Evolutionary conservation across 495 filamentous ascomycete species (phyloP).

Genomic region (Aspergillus campestris): DNA sequence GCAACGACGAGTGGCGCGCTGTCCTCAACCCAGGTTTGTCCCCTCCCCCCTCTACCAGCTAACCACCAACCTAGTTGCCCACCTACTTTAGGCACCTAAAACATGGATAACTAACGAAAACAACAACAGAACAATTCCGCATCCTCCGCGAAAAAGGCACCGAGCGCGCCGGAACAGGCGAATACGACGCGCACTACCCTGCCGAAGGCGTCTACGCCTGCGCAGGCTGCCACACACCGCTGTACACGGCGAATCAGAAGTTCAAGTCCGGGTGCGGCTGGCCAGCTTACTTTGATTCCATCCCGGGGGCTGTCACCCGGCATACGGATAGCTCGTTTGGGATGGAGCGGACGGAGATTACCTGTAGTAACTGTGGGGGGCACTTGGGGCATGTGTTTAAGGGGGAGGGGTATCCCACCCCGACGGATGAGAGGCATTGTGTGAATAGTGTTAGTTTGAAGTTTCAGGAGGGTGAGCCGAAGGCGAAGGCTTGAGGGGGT

Average conservation of each 20-base stretch:
- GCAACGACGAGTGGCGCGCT: constrained; percentile 78
- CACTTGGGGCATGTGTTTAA: constrained; percentile 97
- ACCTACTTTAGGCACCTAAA: not conserved
- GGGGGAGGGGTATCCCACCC: constrained; percentile 82
- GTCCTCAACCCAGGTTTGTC: constrained; percentile 64
- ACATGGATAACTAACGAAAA: constrained; percentile 5
- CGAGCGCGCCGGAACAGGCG: constrained; percentile 67
- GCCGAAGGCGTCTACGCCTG: constrained; percentile 70
- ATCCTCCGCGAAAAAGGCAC: constrained; percentile 87
- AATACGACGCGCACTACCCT: constrained; percentile 83
- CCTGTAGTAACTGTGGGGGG: constrained; percentile 87
- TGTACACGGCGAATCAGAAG: constrained; percentile 86
- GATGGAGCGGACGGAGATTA: constrained; percentile 86
- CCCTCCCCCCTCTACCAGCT: not conserved
- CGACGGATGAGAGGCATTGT: constrained; percentile 94
- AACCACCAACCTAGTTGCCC: not conserved
- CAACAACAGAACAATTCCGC: constrained; percentile 75
- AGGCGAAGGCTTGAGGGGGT: constrained; percentile 26
- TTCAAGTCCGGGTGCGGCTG: constrained; percentile 96
- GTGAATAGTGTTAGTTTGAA: constrained; percentile 91
- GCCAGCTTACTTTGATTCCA: constrained; percentile 93
- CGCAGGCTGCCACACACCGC: constrained; percentile 74
- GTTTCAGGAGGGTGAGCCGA: constrained; percentile 55
- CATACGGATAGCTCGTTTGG: constrained; percentile 69
- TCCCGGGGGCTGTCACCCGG: constrained; percentile 79